Base-by-base conservation (phyloP, 305 asterid genomes). In the Fraxinus nigra region DNA sequence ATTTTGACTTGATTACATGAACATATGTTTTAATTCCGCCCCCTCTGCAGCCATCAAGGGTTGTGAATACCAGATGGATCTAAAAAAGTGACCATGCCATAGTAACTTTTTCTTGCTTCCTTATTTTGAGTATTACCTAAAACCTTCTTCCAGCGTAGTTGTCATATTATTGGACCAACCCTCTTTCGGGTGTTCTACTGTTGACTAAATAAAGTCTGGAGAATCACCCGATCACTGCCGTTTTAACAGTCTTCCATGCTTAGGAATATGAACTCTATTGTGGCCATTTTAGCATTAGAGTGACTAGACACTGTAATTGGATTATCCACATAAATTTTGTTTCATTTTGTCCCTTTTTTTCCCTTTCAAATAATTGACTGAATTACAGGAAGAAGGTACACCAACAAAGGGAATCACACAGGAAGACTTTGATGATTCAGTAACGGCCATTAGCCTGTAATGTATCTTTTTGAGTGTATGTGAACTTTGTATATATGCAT, bases 361-460 rank as follows among this genome's bases (percentile, higher is more conserved):
- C 7, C 32, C 32, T 0, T 24, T 22, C 72, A 13, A 69, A 30
- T 30, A 69, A 13, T 67, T 69, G 20, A 30, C 40, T 69, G 28
- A 13, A 11, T 69, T 69, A 28, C 87, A 88, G 89, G 89, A 82
- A 56, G 87, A 73, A 33, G 87, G 67, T 20, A 28, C 46, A 54
- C 77, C 78, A 3, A 75, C 74, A 77, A 77, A 82, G 79, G 81
- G 79, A 38, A 82, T 82, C 56, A 18, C 70, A 65, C 81, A 51
- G 72, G 85, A 82, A 72, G 86, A 78, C 43, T 33, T 79, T 48
- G 88, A 82, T 79, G 89, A 72, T 81, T 72, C 86, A 11, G 77
- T 85, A 79, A 87, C 86, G 7, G 90, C 86, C 79, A 75, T 89
- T 85, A 85, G 85, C 82, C 77, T 87, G 87, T 87, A 79, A 85